phyloP scores from a whole-genome alignment of 2,329 filamentous ascomycete genomes.

The Camillea tinctor region DNA sequence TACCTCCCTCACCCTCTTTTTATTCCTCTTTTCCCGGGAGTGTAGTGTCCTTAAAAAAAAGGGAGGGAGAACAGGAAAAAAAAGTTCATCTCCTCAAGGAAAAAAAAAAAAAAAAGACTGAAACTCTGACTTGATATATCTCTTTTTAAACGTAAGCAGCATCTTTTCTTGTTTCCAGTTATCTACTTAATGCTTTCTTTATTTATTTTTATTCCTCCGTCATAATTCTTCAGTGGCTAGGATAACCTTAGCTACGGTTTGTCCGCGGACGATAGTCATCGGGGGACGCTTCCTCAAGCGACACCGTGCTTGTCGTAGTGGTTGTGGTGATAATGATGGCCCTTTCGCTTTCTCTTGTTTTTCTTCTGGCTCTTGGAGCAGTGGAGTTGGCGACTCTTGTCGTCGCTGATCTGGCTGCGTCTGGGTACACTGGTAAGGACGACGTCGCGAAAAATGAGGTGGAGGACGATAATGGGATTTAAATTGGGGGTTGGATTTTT shows the following conservation, averaged over 20 bases:
- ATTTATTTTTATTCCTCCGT: too few relatives aligned
- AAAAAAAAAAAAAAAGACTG: too few relatives aligned
- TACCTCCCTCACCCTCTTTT: too few relatives aligned
- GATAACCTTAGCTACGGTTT: not conserved
- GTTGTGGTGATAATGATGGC: not conserved
- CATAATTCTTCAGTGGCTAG: not conserved
- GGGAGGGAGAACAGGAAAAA: too few relatives aligned
- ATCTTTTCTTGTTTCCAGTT: too few relatives aligned
- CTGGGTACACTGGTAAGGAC: conserved; percentile 5
- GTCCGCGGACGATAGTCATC: not conserved
- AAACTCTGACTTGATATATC: too few relatives aligned
- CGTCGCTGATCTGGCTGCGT: conserved; percentile 1
- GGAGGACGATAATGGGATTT: not conserved
- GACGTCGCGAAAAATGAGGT: not conserved
- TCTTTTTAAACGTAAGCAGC: too few relatives aligned
- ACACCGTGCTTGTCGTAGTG: not conserved
- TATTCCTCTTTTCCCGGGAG: too few relatives aligned
- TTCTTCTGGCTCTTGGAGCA: not conserved
- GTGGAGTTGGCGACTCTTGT: not conserved
- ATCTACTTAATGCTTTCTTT: too few relatives aligned
- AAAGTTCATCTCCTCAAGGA: too few relatives aligned
- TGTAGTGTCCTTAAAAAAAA: too few relatives aligned
- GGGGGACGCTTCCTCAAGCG: not conserved
- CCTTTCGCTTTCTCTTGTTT: not conserved
- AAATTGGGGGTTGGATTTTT: not conserved